These are phyloP conservation scores for Penicillium simplicissimum DNA, from an alignment of 495 filamentous ascomycete species.

Conservation along the genomic window DNA sequence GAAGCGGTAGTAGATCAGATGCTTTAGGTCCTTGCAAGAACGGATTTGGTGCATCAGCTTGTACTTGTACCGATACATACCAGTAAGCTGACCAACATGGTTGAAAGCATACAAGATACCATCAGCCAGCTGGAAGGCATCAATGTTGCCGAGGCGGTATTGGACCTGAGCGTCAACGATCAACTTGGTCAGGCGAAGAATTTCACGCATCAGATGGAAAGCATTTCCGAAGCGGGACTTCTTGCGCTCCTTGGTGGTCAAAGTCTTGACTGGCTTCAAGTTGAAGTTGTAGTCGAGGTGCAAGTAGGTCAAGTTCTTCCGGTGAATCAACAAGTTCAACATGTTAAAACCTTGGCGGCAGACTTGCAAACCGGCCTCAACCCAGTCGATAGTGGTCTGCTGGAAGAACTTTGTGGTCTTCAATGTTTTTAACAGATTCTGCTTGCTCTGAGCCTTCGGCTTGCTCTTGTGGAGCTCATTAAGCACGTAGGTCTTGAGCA, in stretches of 20 bases:
- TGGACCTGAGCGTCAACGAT: conserved; percentile 99
- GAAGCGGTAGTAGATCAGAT: conserved; percentile 99
- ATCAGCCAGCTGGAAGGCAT: conserved; percentile 98
- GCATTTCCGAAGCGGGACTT: conserved; percentile 99
- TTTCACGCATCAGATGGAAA: conserved; percentile 99
- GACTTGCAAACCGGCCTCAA: conserved; percentile 97
- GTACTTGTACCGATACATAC: conserved; percentile 99
- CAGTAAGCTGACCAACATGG: conserved; percentile 96
- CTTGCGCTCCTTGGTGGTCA: conserved; percentile 99
- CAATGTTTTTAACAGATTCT: conserved; percentile 83
- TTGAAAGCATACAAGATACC: conserved; percentile 99
- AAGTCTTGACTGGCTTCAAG: conserved; percentile 96
- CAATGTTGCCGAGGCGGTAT: conserved; percentile 96
- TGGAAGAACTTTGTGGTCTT: conserved; percentile 99
- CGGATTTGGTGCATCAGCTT: conserved; percentile 99
- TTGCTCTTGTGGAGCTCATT: conserved; percentile 95
- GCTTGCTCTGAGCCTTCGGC: conserved; percentile 93
- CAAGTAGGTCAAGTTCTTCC: conserved; percentile 98
- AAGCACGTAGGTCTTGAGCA: conserved; percentile 93
- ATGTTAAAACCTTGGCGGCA: conserved; percentile 99
- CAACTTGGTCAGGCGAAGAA: conserved; percentile 94
- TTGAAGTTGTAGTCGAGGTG: conserved; percentile 99
- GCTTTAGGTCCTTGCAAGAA: conserved; percentile 98
- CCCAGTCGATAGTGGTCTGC: conserved; percentile 99
- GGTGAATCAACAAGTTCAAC: conserved; percentile 96